Evolutionary conservation across 2,329 filamentous ascomycete genomes (phyloP).

Genomic region (Endocalyx cinctus): DNA sequence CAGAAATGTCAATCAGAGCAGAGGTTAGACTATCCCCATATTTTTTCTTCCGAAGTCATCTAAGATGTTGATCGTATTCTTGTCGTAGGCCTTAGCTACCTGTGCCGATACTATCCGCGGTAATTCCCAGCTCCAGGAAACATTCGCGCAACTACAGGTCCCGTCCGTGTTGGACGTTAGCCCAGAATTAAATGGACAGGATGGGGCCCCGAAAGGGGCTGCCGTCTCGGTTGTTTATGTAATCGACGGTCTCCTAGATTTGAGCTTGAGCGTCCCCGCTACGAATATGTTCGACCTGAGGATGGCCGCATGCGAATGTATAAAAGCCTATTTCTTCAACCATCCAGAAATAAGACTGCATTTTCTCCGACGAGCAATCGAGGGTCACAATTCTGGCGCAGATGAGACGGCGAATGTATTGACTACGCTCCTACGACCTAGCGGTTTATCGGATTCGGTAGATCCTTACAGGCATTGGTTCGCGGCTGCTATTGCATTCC

Average conservation of each 20-base stretch:
- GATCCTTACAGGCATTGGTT: conserved; percentile 92
- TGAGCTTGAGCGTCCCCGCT: conserved; percentile 66
- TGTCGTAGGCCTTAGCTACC: conserved; percentile 63
- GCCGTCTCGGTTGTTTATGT: conserved; percentile 70
- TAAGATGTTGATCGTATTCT: conserved; percentile 19
- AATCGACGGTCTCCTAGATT: conserved; percentile 85
- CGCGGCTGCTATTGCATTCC: conserved; percentile 79
- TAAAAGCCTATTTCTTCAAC: conserved; percentile 86
- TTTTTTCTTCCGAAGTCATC: too few relatives aligned
- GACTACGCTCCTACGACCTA: conserved; percentile 70
- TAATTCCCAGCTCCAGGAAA: conserved; percentile 76
- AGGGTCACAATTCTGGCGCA: conserved; percentile 71
- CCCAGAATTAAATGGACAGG: conserved; percentile 33
- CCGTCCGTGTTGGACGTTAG: conserved; percentile 47
- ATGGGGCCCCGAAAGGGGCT: conserved; percentile 39
- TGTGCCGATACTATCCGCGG: conserved; percentile 85
- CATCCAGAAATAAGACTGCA: conserved; percentile 79
- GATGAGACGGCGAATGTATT: conserved; percentile 87
- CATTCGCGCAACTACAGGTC: conserved; percentile 83
- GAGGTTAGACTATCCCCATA: conserved; percentile 54
- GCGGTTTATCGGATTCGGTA: conserved; percentile 53
- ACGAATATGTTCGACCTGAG: conserved; percentile 72
- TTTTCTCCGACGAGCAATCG: conserved; percentile 83
- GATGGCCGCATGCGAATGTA: conserved; percentile 79
- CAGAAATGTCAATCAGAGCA: conserved; percentile 73